These are phyloP conservation scores for Blastocrithidia nonstop DNA, from an alignment of 208 protist species.

Conservation along the genomic window DNA sequence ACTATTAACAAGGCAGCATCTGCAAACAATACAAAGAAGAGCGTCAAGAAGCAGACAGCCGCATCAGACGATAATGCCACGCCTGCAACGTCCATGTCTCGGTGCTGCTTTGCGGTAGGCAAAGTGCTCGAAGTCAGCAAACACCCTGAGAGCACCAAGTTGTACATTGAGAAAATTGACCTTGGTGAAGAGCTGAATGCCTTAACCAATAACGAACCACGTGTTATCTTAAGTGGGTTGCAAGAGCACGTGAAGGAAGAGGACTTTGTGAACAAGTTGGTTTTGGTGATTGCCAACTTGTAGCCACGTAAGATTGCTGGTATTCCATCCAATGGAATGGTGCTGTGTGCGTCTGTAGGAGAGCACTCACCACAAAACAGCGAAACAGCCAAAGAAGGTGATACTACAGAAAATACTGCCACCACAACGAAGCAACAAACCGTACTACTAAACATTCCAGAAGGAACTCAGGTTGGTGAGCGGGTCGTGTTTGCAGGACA, in stretches of 20 bases:
- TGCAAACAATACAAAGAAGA: slow-evolving; percentile 7
- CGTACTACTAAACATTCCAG: slow-evolving; percentile 73
- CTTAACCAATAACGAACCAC: slow-evolving; percentile 35
- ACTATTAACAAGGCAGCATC: slow-evolving; percentile 6
- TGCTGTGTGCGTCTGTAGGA: slow-evolving; percentile 74
- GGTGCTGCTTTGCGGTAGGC: slow-evolving; percentile 74
- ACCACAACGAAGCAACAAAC: slow-evolving; percentile 20
- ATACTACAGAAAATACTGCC: slow-evolving; percentile 14
- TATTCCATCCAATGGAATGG: slow-evolving; percentile 84
- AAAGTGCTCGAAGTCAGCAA: slow-evolving; percentile 71
- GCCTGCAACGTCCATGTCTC: slow-evolving; percentile 59
- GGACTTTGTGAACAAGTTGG: slow-evolving; percentile 63
- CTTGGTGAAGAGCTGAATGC: slow-evolving; percentile 69
- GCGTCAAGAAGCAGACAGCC: slow-evolving; percentile 6
- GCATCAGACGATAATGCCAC: not conserved
- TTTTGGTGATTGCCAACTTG: slow-evolving; percentile 87
- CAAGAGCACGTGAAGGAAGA: slow-evolving; percentile 73
- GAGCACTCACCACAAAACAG: slow-evolving; percentile 32
- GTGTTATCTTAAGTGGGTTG: slow-evolving; percentile 85
- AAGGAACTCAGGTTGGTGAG: slow-evolving; percentile 75
- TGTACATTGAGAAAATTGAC: slow-evolving; percentile 91
- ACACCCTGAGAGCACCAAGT: slow-evolving; percentile 81
- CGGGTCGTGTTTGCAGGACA: slow-evolving; percentile 78
- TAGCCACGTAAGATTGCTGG: slow-evolving; percentile 88
- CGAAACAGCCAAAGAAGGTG: slow-evolving; percentile 16